Evolutionary conservation across 345 rosid genomes (phyloP), one percentile per base, ranked within the genome.

Genomic region (Salix koriyanagi): DNA sequence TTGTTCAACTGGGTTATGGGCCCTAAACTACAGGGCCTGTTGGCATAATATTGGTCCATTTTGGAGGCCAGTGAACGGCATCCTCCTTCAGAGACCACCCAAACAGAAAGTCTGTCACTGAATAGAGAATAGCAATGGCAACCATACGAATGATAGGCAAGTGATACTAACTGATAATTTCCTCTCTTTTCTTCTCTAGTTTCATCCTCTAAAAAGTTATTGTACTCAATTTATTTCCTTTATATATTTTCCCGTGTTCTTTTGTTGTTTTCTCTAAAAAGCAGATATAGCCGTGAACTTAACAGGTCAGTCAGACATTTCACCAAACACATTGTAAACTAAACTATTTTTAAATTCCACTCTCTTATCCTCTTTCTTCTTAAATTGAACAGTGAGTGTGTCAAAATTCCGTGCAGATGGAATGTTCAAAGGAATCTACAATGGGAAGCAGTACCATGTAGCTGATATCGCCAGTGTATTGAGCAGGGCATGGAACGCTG

Each of bases 221-320:
- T 19, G 16, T n/a, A 13, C 19, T 16, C 54, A 48, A 14, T 48
- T 48, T 52, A 16, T 42, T 67, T 15, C 56, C 30, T 67, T 67
- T 28, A 21, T 19, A 7, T n/a, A 36, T 41, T 41, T 41, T 12
- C 62, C 18, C 16, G 37, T 74, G 2, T 48, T 25, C 26, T 50
- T 9, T 42, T 2, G 56, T 21, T 6, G 18, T 46, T 3, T 36
- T 67, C 71, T 28, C 71, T 7, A 42, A 73, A 77, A 83, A 70
- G 25, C 97, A 93, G 99, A 96, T 83, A 86, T 96, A 10, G 98
- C 99, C 1, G 99, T 90, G 42, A 93, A 96, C 90, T 91, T 93
- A 79, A 91, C 99, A 84, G 99, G 99, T 91, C 75, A 18, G 80
- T 80, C 66, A 79, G 88, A 73, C 91, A 88, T 94, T 91, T 90